These are phyloP conservation scores for Yarrowia osloensis DNA, from an alignment of 805 yeast genomes.

Conservation along the genomic window DNA sequence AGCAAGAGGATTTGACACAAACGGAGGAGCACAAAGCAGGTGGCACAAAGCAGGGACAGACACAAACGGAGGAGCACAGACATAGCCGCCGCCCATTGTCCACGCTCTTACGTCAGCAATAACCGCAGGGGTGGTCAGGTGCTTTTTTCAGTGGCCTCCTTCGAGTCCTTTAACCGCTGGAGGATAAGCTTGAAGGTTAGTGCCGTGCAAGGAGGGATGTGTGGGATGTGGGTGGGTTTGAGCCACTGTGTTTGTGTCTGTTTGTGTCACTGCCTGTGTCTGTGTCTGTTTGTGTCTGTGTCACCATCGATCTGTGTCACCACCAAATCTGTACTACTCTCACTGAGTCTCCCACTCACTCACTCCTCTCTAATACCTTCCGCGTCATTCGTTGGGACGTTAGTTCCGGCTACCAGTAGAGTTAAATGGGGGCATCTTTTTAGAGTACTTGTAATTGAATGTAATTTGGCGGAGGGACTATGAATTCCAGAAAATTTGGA, in stretches of 20 bases:
- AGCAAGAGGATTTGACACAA: no score
- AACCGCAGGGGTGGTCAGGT: not conserved
- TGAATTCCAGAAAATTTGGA: not conserved
- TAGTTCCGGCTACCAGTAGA: not conserved
- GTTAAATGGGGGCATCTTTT: not conserved
- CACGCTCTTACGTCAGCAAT: no score
- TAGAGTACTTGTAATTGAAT: not conserved
- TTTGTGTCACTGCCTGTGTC: no score
- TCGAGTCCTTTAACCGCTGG: not conserved
- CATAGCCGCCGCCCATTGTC: no score
- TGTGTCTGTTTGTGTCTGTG: no score
- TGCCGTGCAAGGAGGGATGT: not conserved
- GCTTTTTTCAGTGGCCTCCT: not conserved
- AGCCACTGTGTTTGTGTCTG: not conserved
- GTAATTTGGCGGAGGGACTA: not conserved
- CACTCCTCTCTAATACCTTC: not conserved
- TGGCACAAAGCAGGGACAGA: no score
- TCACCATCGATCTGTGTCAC: no score
- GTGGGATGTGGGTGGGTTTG: no score
- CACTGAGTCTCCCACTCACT: no score
- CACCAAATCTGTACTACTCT: no score
- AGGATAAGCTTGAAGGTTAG: not conserved
- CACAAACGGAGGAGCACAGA: no score
- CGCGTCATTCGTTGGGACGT: not conserved
- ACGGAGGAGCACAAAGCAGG: no score